Conservation (phyloP, 257 asterid species). For the Thymus quinquecostatus region DNA sequence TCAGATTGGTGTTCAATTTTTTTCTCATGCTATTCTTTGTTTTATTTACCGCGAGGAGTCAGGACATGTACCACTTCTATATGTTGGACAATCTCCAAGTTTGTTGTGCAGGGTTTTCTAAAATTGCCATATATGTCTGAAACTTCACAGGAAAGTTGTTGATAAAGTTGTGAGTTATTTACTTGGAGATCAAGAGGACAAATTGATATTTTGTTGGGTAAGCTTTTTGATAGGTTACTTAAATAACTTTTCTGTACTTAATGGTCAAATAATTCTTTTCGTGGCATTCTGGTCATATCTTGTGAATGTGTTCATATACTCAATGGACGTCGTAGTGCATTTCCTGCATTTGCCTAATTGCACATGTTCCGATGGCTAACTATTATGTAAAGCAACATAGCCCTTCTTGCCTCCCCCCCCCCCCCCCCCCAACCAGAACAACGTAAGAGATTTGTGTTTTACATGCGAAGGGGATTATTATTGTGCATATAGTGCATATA, state of each 20-base stretch:
- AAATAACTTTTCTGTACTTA: background rate
- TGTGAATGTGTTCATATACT: conserved; percentile 15
- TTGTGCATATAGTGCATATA: conserved; percentile 9
- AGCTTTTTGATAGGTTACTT: conserved; percentile 30
- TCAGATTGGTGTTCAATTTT: conserved; percentile 4
- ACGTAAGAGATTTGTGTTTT: background rate
- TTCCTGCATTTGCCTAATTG: conserved; percentile 17
- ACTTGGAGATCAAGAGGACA: conserved; percentile 55
- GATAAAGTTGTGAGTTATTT: conserved; percentile 57
- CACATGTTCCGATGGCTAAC: conserved; percentile 10
- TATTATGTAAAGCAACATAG: background rate
- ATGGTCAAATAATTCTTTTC: background rate
- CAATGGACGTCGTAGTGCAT: conserved; percentile 4
- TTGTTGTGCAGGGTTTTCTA: conserved; percentile 30
- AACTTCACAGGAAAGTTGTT: conserved; percentile 54
- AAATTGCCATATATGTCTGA: conserved; percentile 30
- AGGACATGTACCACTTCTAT: background rate
- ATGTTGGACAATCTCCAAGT: conserved; percentile 22
- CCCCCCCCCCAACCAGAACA: background rate
- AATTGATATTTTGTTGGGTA: conserved; percentile 65
- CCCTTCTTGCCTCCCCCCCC: background rate
- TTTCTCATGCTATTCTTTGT: conserved; percentile 14
- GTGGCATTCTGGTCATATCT: conserved; percentile 5
- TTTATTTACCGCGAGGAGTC: background rate
- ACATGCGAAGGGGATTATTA: conserved; percentile 3